These are phyloP conservation scores for Sugiyamaella qingdaonensis DNA, from an alignment of 805 yeast species.

Conservation along the genomic window DNA sequence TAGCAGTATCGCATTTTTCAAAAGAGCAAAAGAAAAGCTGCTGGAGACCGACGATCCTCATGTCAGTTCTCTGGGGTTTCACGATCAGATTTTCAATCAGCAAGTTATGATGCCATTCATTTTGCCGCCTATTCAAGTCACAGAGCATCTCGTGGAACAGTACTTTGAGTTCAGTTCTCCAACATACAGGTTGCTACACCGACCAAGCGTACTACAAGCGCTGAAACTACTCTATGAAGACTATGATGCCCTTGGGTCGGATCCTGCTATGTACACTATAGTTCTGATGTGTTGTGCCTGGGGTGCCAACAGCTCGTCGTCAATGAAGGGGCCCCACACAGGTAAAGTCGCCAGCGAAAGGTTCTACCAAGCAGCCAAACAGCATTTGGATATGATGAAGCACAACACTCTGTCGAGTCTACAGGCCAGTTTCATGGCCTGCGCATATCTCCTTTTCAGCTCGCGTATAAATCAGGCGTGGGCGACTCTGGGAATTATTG, in stretches of 20 bases:
- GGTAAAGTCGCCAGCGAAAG: background rate
- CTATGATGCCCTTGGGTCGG: background rate
- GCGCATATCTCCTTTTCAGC: background rate
- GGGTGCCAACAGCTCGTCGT: background rate
- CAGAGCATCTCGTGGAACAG: constrained; percentile 5
- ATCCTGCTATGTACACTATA: background rate
- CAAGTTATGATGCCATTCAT: constrained; percentile 1
- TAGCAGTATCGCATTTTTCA: constrained; percentile 4
- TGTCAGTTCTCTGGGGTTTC: background rate
- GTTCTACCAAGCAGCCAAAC: background rate
- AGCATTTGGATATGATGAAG: background rate
- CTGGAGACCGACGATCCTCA: background rate
- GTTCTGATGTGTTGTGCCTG: constrained; percentile 1
- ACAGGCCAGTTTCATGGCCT: background rate
- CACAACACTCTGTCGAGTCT: background rate
- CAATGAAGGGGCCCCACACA: background rate
- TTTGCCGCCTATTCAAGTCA: background rate
- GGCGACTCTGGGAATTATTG: background rate
- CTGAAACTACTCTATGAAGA: background rate
- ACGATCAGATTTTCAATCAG: constrained; percentile 2
- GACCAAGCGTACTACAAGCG: background rate
- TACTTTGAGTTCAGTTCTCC: constrained; percentile 6
- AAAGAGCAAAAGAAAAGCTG: constrained; percentile 1
- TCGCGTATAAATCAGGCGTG: background rate
- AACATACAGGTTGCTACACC: background rate